Evolutionary conservation across 169 alveolate species (phyloP).

Genomic region (Pseudocohnilembus persalinus): DNA sequence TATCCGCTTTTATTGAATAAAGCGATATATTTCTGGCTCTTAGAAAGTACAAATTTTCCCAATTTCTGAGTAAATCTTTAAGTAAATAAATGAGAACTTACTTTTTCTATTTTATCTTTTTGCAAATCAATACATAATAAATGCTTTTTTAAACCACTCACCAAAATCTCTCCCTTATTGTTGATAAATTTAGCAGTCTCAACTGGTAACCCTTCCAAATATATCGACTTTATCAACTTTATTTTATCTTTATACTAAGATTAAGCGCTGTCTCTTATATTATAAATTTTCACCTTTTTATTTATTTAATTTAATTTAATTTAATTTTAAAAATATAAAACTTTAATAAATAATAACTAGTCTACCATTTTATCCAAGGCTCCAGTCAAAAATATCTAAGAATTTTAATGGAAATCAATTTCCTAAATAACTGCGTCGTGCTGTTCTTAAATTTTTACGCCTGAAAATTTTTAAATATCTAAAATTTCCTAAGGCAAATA

Average conservation of each 20-base stretch:
- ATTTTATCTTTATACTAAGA: constrained; percentile 37
- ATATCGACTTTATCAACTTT: constrained; percentile 31
- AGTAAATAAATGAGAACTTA: constrained; percentile 61
- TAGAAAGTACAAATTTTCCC: constrained; percentile 54
- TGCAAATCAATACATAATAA: constrained; percentile 63
- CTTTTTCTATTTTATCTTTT: constrained; percentile 52
- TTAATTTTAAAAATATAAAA: no score
- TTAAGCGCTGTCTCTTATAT: constrained; percentile 49
- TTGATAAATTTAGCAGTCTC: constrained; percentile 59
- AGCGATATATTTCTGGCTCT: constrained; percentile 48
- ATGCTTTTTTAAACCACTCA: constrained; percentile 70
- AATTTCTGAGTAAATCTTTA: constrained; percentile 47
- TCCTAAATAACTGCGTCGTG: constrained; percentile 1
- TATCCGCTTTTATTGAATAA: constrained; percentile 56
- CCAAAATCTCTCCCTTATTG: constrained; percentile 50
- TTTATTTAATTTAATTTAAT: no score
- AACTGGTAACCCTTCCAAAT: constrained; percentile 72
- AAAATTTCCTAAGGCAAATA: background rate
- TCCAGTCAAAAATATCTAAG: constrained; percentile 54
- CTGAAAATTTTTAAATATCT: constrained; percentile 19
- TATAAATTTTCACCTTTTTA: constrained; percentile 64
- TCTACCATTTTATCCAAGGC: constrained; percentile 76
- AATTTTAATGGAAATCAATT: constrained; percentile 62
- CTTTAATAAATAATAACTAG: no score
- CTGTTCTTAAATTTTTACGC: background rate